Evolutionary conservation across 768 basidiomycete species (phyloP).

Genomic region (Daedaleopsis nitida): DNA sequence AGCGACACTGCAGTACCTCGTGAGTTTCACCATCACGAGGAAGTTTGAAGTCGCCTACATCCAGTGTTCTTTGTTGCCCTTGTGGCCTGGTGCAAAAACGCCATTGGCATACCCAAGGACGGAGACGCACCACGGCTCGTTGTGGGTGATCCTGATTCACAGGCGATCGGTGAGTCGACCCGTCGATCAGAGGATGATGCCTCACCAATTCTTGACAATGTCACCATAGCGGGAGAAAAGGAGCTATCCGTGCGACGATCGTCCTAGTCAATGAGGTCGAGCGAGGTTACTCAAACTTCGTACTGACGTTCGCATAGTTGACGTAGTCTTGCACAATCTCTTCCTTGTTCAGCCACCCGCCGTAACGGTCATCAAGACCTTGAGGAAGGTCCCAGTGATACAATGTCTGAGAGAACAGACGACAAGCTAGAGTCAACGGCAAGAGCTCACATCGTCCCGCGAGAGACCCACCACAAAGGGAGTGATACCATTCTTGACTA

Average conservation of each 20-base stretch:
- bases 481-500: slow-evolving; percentile 45
- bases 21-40: not conserved
- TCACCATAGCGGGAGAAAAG: slow-evolving; percentile 52
- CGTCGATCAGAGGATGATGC: not conserved
- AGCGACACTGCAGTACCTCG: slow-evolving; percentile 50
- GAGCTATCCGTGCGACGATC: slow-evolving; percentile 22
- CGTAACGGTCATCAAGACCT: slow-evolving; percentile 48
- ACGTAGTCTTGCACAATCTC: slow-evolving; percentile 49
- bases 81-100: slow-evolving; percentile 49
- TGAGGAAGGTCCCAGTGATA: slow-evolving; percentile 60
- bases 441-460: not conserved
- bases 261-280: not conserved
- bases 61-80: slow-evolving; percentile 72
- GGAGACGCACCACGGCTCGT: slow-evolving; percentile 49
- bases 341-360: slow-evolving; percentile 51
- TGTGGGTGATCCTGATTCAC: slow-evolving; percentile 42
- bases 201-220: slow-evolving; percentile 49
- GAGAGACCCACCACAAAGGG: slow-evolving; percentile 42
- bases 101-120: slow-evolving; percentile 44
- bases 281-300: not conserved
- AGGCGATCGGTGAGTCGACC: not conserved
- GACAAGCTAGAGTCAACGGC: not conserved
- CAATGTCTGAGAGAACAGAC: slow-evolving; percentile 36
- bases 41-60: slow-evolving; percentile 43
- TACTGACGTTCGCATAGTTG: slow-evolving; percentile 43